Percentiles rank a stretch among this genome's conserved stretches.
phyloP scores from a whole-genome alignment of 495 filamentous ascomycete genomes.

The Trichoderma reesei region DNA sequence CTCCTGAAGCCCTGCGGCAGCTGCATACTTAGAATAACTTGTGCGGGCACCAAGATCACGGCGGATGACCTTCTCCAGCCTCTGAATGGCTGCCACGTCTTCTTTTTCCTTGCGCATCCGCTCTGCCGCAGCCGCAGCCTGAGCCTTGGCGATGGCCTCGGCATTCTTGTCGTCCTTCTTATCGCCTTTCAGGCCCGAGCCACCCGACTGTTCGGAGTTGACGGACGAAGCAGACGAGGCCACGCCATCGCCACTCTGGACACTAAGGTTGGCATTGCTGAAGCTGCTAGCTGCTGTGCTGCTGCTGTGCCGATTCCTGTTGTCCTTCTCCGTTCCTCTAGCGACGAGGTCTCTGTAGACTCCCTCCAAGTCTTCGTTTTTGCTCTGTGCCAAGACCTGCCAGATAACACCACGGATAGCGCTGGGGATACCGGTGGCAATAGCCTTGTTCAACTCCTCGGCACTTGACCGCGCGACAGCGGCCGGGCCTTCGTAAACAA shows the following conservation, averaged over 20 bases:
- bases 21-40: conserved; percentile 90
- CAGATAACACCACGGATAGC: conserved; percentile 94
- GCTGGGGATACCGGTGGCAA: conserved; percentile 86
- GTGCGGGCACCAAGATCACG: conserved; percentile 85
- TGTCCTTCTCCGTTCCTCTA: conserved; percentile 69
- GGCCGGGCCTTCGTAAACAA: conserved; percentile 86
- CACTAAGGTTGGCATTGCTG: conserved; percentile 30
- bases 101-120: conserved; percentile 67
- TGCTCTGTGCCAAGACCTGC: conserved; percentile 93
- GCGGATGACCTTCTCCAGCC: conserved; percentile 84
- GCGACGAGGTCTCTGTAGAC: conserved; percentile 75
- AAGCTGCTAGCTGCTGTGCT: conserved; percentile 30
- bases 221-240: conserved; percentile 72
- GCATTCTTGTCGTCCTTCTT: conserved; percentile 44
- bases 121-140: conserved; percentile 54
- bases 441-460: conserved; percentile 80
- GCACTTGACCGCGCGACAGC: conserved; percentile 76
- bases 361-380: conserved; percentile 79
- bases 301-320: conserved; percentile 48
- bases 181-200: conserved; percentile 47
- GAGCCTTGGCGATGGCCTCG: conserved; percentile 56
- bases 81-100: conserved; percentile 58
- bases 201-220: conserved; percentile 68
- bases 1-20: conserved; percentile 83
- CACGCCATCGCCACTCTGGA: conserved; percentile 48